A percentile compares a stretch with the other conserved stretches of the same genome.
These are phyloP conservation scores for Coemansia biformis DNA, from an alignment of 192 early-diverging fungal genomes.

Conservation along the genomic window DNA sequence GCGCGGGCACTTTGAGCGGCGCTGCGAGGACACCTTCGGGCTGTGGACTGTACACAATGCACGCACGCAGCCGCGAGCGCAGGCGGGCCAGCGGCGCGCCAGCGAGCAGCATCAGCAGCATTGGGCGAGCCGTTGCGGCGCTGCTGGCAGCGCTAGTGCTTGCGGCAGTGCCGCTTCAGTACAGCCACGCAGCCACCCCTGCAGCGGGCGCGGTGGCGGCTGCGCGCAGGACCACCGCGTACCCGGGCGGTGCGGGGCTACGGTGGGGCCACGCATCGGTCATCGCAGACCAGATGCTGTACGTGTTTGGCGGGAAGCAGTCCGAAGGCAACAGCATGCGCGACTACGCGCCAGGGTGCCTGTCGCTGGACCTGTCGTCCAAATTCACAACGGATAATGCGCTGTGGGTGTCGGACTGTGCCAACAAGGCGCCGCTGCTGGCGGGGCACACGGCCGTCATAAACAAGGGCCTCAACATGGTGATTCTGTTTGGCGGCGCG, in stretches of 20 bases:
- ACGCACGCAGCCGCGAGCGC: not conserved
- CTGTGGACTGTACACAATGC: not conserved
- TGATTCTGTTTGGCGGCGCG: conserved; percentile 31
- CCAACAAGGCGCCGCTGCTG: conserved; percentile 17
- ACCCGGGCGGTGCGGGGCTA: conserved; percentile 9
- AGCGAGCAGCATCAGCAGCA: not conserved
- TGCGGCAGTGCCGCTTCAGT: conserved; percentile 2
- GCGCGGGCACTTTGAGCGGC: no score
- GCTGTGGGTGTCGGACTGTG: conserved; percentile 16
- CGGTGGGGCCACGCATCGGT: conserved; percentile 38
- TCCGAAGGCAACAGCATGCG: conserved; percentile 10
- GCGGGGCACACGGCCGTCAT: conserved; percentile 30
- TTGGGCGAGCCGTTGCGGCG: conserved; percentile 3
- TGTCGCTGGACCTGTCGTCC: conserved; percentile 23
- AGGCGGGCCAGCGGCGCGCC: not conserved
- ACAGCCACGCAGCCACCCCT: conserved; percentile 6
- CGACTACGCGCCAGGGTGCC: conserved; percentile 26
- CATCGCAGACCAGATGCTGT: conserved; percentile 40
- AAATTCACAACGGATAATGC: conserved; percentile 19
- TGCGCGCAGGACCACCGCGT: not conserved
- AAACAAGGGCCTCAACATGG: conserved; percentile 37
- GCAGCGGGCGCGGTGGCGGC: not conserved
- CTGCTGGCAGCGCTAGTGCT: conserved; percentile 11
- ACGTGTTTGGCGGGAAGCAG: conserved; percentile 36
- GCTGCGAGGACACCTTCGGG: no score